Conservation (phyloP, 371 early-diverging fungal genomes). For the Saksenaea oblongispora region DNA sequence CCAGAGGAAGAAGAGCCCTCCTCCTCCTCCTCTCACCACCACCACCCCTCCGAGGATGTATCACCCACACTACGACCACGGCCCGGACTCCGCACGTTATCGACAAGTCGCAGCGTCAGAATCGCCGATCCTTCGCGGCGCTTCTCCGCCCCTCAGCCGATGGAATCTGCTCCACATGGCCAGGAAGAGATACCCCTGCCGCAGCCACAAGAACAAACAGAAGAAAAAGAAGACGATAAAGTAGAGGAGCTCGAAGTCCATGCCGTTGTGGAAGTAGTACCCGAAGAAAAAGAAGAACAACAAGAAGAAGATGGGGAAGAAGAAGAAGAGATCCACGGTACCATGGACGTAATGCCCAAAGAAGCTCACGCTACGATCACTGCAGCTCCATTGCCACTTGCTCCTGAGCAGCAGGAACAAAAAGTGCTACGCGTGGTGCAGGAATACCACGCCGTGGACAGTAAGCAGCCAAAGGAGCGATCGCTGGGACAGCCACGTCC, state of each 20-base stretch:
- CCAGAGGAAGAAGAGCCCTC: not conserved
- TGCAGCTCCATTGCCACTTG: too few relatives aligned
- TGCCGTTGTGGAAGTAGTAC: too few relatives aligned
- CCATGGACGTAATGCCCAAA: not conserved
- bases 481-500: not conserved
- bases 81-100: not conserved
- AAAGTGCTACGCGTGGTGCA: not conserved
- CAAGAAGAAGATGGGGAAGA: not conserved
- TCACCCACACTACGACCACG: not conserved
- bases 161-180: not conserved
- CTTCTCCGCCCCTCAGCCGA: not conserved
- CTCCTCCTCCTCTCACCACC: not conserved
- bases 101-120: not conserved
- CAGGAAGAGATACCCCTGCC: not conserved
- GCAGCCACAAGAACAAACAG: not conserved
- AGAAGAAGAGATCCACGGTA: not conserved
- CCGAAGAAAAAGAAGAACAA: not conserved
- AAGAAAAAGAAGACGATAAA: not conserved
- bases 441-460: not conserved
- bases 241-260: too few relatives aligned
- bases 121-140: not conserved
- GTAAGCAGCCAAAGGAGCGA: not conserved
- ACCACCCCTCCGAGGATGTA: not conserved
- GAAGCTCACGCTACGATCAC: too few relatives aligned
- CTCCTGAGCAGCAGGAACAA: not conserved